Conservation (phyloP, 2,329 filamentous ascomycete species). For the Trichophyton equinum region DNA sequence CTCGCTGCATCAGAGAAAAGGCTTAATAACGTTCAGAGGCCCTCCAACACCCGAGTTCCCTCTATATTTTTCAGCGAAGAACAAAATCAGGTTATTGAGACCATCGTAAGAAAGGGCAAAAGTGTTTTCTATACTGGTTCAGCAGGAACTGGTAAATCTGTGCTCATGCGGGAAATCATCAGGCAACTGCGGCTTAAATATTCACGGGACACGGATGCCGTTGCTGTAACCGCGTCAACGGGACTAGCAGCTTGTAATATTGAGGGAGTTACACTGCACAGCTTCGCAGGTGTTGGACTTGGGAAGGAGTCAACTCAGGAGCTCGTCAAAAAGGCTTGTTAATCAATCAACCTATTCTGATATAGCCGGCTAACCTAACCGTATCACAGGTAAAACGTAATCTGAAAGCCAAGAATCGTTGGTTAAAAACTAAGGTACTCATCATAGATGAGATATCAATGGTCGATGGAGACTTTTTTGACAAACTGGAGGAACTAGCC, state of each 20-base stretch:
- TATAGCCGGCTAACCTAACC: conserved; percentile 1
- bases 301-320: conserved; percentile 75
- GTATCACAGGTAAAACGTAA: conserved; percentile 57
- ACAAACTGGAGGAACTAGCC: conserved; percentile 85
- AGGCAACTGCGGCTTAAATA: conserved; percentile 64
- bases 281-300: conserved; percentile 87
- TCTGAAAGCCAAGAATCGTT: conserved; percentile 72
- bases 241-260: conserved; percentile 95
- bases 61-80: conserved; percentile 69
- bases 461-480: conserved; percentile 94
- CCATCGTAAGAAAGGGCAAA: conserved; percentile 66
- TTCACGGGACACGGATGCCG: conserved; percentile 60
- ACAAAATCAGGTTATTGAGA: conserved; percentile 67
- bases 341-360: conserved; percentile 12
- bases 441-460: conserved; percentile 95
- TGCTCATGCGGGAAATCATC: conserved; percentile 87
- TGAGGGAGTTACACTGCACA: conserved; percentile 88
- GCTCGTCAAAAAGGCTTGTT: conserved; percentile 60
- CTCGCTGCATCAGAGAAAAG: conserved; percentile 23
- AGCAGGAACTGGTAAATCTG: conserved; percentile 91
- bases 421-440: conserved; percentile 76
- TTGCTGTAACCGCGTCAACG: conserved; percentile 91
- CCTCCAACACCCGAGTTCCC: conserved; percentile 30
- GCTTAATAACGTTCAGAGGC: conserved; percentile 20
- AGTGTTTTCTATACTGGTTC: conserved; percentile 98